Evolutionary conservation across 495 filamentous ascomycete species (phyloP), one percentile per base, ranked within the genome.

Genomic region (Penicillium alfredii): DNA sequence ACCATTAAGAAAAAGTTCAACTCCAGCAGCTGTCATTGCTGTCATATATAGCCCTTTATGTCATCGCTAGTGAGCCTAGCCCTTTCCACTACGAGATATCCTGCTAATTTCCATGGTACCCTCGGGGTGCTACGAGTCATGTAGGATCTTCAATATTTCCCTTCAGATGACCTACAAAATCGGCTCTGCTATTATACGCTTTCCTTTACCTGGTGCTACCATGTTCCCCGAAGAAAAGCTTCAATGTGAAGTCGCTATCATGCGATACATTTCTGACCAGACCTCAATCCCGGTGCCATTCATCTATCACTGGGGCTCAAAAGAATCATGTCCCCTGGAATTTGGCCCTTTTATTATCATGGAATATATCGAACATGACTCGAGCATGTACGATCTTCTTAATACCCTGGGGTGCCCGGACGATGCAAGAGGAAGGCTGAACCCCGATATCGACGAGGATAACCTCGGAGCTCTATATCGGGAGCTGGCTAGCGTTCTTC

Each of bases 341-440:
- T 14, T 69, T 20, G 61, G 64, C 3, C 62, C 68, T 4, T 73
- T 64, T 35, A 64, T 70, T 21, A 64, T 34, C 12, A 40, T 45
- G 35, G 61, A 67, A 3, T 64, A 66, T 36, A 48, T 71, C 18
- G 42, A 63, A 6, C 51, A 68, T 36, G 21, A 49, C 0, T 32
- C 29, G 13, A 55, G 15, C 7, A 51, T 73, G 40, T 49, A 43
- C 17, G 38, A 51, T 6, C 41, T 47, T 3, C 57, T 71, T 2
- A 38, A 42, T 2, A 58, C 44, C 0, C 61, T 56, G 6, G 40
- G 30, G 4, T 27, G 34, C 15, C 38, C 47, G 4, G 33, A 23
- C 6, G 35, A 47, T 4, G 40, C 52, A 1, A 16, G 37, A 12
- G 46, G 40, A 17, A 40, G 51, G 15, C 36, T 71, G 13, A 44